These are phyloP conservation scores for Immersiella caudata DNA, from an alignment of 495 filamentous ascomycete genomes.

Conservation along the genomic window DNA sequence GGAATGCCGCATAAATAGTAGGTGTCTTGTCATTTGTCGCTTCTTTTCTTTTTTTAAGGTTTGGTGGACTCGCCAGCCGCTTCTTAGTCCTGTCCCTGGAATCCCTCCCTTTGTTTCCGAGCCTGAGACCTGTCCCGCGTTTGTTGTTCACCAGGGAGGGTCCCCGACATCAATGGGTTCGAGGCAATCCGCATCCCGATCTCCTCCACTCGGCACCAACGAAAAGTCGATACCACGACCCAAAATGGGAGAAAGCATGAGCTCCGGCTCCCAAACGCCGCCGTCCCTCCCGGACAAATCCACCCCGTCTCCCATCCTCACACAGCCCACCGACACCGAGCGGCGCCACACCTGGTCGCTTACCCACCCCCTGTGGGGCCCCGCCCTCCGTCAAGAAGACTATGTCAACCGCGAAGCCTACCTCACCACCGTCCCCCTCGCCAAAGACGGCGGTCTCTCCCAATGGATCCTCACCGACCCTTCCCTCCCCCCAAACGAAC, in stretches of 20 bases:
- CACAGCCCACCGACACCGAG: conserved; percentile 68
- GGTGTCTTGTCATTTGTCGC: background rate
- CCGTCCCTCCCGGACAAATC: conserved; percentile 55
- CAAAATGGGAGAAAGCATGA: conserved; percentile 31
- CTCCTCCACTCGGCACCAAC: background rate
- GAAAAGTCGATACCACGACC: background rate
- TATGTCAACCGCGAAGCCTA: conserved; percentile 81
- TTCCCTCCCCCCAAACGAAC: conserved; percentile 43
- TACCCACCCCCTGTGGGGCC: conserved; percentile 74
- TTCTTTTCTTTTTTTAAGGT: conserved; percentile 1
- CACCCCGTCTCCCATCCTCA: conserved; percentile 65
- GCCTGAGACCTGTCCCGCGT: background rate
- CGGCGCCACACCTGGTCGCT: conserved; percentile 62
- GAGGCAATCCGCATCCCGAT: background rate
- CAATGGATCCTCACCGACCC: conserved; percentile 82
- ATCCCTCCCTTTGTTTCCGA: background rate
- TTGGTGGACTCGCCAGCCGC: background rate
- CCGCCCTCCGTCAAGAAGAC: conserved; percentile 61
- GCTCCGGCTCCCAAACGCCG: conserved; percentile 23
- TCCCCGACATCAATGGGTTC: background rate
- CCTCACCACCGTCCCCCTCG: conserved; percentile 66
- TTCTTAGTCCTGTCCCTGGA: background rate
- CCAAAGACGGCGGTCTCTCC: conserved; percentile 73
- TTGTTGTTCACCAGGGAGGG: background rate
- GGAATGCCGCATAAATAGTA: background rate